Base-by-base conservation (phyloP, 1,284 basidiomycete genomes). In the Cutaneotrichosporon sp. region DNA sequence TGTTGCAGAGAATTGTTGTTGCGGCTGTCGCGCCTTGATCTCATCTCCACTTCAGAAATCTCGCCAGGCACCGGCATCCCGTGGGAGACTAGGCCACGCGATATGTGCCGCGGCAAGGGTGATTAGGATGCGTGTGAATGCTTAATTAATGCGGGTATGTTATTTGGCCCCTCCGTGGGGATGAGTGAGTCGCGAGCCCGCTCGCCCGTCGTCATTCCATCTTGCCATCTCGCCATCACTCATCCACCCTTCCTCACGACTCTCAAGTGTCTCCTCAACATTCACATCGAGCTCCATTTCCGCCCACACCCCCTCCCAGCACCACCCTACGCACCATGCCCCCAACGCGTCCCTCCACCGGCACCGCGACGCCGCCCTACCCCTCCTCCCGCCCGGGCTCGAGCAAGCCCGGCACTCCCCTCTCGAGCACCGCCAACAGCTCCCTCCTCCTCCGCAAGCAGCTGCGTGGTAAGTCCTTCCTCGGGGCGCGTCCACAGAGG, bases 361-460 rank as follows among this genome's bases (percentile, higher is more conserved):
- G 60, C 22, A 47, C 68, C n/a, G 52, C 58, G 1, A 60, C 68
- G 29, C 66, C 71, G 11, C 65, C 70, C 10, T 72, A 74, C 55
- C 72, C 72, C 24, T 59, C 69, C 22, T 74, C 72, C 5, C 66
- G 76, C 31, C 76, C 76, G 5, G 62, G 64, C 20, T 69, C 69
- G 7, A 58, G 65, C 54, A 76, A 75, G 65, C 74, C 74, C 20
- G 67, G 66, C 29, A 74, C 74, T 18, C 73, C 73, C 10, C 58
- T 62, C 24, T 68, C 67, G n/a, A 63, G 60, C 14, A 71, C 72
- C 4, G 66, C 66, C 24, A 76, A 79, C 65, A 73, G 71, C 36
- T 70, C 67, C 22, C 84, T 92, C 49, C 85, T 92, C 52, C 86
- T 94, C 27, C 85, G 89, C 52, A 85, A 89, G 47, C 90, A 94